Conservation (phyloP, 768 basidiomycete genomes). For the Roridomyces roridus region DNA sequence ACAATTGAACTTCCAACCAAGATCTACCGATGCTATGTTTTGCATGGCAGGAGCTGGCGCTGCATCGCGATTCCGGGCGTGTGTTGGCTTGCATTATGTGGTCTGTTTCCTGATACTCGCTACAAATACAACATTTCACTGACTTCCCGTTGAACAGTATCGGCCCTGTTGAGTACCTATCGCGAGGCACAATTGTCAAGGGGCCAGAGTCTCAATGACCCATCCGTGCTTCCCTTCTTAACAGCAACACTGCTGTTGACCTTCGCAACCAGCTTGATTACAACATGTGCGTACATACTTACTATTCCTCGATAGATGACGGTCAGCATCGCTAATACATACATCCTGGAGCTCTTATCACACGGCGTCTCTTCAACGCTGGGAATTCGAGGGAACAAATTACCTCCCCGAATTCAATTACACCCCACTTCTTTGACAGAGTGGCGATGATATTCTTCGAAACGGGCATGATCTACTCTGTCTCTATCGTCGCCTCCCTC, state of each 20-base stretch:
- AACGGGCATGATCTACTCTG: slow-evolving; percentile 11
- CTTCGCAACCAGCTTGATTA: slow-evolving; percentile 9
- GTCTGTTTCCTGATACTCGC: neutral
- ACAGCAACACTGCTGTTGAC: slow-evolving; percentile 1
- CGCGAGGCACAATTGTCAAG: neutral
- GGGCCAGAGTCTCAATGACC: neutral
- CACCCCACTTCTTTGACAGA: neutral
- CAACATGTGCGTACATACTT: slow-evolving; percentile 3
- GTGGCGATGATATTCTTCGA: slow-evolving; percentile 11
- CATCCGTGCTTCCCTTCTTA: slow-evolving; percentile 4
- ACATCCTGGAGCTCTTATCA: neutral
- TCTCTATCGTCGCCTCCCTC: slow-evolving; percentile 8
- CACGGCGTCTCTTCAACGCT: neutral
- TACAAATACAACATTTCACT: neutral
- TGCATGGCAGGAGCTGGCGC: slow-evolving; percentile 11
- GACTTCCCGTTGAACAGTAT: too few species aligned
- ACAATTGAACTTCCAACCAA: neutral
- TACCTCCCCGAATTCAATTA: neutral
- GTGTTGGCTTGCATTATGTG: slow-evolving; percentile 3
- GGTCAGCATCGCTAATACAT: neutral
- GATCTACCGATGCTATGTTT: slow-evolving; percentile 18
- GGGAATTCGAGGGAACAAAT: too few species aligned
- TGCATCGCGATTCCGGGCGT: neutral
- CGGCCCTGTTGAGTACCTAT: neutral
- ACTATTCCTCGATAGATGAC: too few species aligned